A percentile compares a stretch with the other conserved stretches of the same genome.
These are phyloP conservation scores for Pseudotulostoma volvatum DNA, from an alignment of 495 filamentous ascomycete genomes.

Conservation along the genomic window DNA sequence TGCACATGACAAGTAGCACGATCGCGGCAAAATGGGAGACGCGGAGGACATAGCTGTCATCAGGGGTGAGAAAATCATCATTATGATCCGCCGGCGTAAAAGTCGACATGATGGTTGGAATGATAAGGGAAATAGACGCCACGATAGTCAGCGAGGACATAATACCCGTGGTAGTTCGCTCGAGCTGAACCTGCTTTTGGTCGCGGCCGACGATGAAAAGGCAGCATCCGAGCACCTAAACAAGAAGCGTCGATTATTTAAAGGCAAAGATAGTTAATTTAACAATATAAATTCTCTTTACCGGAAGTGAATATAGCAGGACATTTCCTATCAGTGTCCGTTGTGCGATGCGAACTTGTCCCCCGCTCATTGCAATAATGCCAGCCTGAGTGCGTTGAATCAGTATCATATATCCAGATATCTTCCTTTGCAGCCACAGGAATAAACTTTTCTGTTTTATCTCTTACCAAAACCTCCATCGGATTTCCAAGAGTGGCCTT, in stretches of 20 bases:
- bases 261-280: neutral
- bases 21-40: slow-evolving; percentile 9
- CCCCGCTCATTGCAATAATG: slow-evolving; percentile 7
- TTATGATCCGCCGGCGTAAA: slow-evolving; percentile 6
- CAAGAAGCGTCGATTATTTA: neutral
- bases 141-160: slow-evolving; percentile 15
- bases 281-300: neutral
- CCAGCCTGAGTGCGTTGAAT: slow-evolving; percentile 5
- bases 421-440: neutral
- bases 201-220: slow-evolving; percentile 10
- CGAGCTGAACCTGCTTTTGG: slow-evolving; percentile 11
- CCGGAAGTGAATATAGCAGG: slow-evolving; percentile 12
- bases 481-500: slow-evolving; percentile 15
- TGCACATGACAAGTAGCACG: slow-evolving; percentile 49
- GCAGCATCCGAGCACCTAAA: slow-evolving; percentile 11
- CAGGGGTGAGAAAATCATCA: neutral
- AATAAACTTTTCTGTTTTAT: neutral
- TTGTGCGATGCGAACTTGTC: slow-evolving; percentile 6
- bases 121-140: slow-evolving; percentile 9
- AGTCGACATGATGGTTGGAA: slow-evolving; percentile 14
- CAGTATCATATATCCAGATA: neutral
- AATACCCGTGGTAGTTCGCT: slow-evolving; percentile 10
- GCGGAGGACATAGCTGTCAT: slow-evolving; percentile 28
- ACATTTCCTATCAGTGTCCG: slow-evolving; percentile 11
- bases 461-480: slow-evolving; percentile 12